Conservation (phyloP, 225 moss, liverwort and hornwort species). For the Antitrichia curtipendula region DNA sequence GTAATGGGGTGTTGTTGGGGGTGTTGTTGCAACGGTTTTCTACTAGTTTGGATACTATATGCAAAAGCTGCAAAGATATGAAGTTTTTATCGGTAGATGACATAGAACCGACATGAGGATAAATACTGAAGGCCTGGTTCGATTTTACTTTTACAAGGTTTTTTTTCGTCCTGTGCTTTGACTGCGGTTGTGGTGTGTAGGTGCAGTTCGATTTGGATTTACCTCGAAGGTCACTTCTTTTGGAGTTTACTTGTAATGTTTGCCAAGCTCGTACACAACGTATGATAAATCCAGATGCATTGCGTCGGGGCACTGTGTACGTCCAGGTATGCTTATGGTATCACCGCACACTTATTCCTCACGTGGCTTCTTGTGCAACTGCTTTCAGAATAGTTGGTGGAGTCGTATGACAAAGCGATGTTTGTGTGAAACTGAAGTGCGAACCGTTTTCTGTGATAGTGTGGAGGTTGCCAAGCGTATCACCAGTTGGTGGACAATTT, state of each 20-base stretch:
- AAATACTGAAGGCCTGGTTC: neutral
- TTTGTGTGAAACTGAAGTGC: neutral
- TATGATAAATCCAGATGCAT: constrained; percentile 68
- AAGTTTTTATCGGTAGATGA: neutral
- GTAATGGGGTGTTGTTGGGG: neutral
- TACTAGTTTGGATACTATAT: neutral
- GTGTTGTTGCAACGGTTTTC: neutral
- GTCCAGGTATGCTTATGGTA: constrained; percentile 42
- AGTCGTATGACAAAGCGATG: neutral
- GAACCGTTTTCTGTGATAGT: constrained; percentile 30
- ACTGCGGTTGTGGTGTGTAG: constrained; percentile 6
- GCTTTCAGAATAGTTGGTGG: neutral
- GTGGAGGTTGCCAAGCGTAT: constrained; percentile 70
- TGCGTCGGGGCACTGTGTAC: constrained; percentile 70
- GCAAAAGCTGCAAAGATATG: neutral
- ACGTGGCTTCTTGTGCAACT: neutral
- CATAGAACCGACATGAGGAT: neutral
- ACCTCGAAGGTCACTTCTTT: constrained; percentile 46
- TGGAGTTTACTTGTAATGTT: constrained; percentile 83
- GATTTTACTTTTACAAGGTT: neutral
- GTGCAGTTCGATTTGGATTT: constrained; percentile 42
- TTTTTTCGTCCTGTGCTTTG: neutral
- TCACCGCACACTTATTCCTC: neutral
- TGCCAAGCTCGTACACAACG: constrained; percentile 72
- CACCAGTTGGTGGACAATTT: constrained; percentile 91